Conservation (phyloP, 768 basidiomycete species). For the Amanita fuliginea region DNA sequence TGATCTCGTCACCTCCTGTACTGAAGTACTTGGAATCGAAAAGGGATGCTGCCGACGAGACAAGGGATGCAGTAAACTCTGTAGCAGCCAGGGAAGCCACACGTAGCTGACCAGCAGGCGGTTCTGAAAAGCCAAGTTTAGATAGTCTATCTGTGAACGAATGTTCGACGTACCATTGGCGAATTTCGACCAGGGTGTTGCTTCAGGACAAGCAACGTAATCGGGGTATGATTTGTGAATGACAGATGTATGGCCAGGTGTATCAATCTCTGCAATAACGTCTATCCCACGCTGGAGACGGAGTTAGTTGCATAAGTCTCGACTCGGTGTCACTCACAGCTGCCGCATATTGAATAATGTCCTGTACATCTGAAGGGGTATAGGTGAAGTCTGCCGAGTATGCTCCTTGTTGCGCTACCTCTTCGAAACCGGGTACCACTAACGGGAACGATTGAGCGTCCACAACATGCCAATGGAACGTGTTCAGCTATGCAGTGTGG, state of each 20-base stretch:
- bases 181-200: conserved; percentile 48
- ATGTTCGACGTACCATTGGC: conserved; percentile 31
- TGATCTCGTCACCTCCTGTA: conserved; percentile 81
- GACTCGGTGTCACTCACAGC: conserved; percentile 35
- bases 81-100: conserved; percentile 48
- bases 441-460: conserved; percentile 81
- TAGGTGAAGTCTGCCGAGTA: conserved; percentile 51
- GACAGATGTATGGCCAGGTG: conserved; percentile 71
- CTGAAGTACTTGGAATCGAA: conserved; percentile 53
- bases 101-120: conserved; percentile 78
- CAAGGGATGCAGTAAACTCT: conserved; percentile 46
- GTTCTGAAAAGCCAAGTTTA: conserved; percentile 32
- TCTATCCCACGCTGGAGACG: conserved; percentile 56
- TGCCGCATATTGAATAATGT: conserved; percentile 58
- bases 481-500: conserved; percentile 39
- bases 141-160: neutral
- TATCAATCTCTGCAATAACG: conserved; percentile 68
- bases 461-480: conserved; percentile 78
- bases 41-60: conserved; percentile 38
- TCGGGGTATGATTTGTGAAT: conserved; percentile 64
- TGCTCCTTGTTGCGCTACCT: conserved; percentile 52
- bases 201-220: conserved; percentile 57
- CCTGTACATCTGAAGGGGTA: conserved; percentile 39
- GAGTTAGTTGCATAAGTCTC: neutral
- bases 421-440: conserved; percentile 45